Conservation (phyloP, 441 rosid genomes). For the Erodium texanum region DNA sequence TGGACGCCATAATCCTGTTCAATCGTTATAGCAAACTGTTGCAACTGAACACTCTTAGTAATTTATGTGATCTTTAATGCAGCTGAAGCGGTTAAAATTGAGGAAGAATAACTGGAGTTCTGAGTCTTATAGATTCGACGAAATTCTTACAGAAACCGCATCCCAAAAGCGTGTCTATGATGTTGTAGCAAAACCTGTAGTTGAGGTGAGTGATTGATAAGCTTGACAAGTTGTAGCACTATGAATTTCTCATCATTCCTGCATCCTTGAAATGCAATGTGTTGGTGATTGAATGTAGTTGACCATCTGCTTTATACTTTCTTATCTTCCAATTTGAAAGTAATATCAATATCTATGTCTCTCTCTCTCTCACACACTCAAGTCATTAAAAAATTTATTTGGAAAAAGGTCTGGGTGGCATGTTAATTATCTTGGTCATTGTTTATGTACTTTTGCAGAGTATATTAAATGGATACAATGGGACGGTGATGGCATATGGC, state of each 20-base stretch:
- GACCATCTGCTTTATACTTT: not conserved
- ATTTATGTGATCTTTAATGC: not conserved
- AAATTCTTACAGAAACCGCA: conserved; percentile 79
- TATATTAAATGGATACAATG: conserved; percentile 96
- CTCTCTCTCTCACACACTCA: not conserved
- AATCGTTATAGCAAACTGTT: not conserved
- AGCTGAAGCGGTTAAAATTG: conserved; percentile 92
- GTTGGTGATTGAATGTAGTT: not conserved
- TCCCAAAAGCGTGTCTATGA: conserved; percentile 98
- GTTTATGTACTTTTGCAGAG: conserved; percentile 40
- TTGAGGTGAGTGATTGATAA: conserved; percentile 49
- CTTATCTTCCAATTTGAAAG: not conserved
- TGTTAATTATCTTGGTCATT: conserved; percentile 12
- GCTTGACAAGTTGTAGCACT: conserved; percentile 1
- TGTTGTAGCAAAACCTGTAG: conserved; percentile 98
- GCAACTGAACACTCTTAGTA: not conserved
- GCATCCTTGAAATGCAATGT: not conserved
- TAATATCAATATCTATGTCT: not conserved
- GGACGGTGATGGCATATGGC: conserved; percentile 98
- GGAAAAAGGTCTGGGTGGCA: not conserved
- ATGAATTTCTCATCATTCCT: not conserved
- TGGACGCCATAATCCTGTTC: not conserved
- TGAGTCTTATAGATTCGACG: conserved; percentile 92
- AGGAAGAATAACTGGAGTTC: conserved; percentile 95
- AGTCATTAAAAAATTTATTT: not conserved